Conservation (phyloP, 441 rosid species). For the Breynia disticha region DNA sequence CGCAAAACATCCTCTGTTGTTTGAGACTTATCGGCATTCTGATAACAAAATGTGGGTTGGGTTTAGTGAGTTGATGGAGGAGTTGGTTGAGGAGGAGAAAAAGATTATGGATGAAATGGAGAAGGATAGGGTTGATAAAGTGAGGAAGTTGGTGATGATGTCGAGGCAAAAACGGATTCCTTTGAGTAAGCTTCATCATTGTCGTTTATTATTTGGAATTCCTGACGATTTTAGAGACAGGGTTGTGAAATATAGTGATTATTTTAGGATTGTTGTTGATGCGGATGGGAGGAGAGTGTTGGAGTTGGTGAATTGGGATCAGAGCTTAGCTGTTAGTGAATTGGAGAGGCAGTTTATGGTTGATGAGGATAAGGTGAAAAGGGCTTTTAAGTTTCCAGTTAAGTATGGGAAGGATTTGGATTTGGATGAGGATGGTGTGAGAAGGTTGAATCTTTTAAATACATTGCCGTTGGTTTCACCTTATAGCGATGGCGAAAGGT, state of each 20-base stretch:
- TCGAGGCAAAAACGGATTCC: constrained; percentile 53
- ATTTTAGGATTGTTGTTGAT: constrained; percentile 42
- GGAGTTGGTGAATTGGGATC: constrained; percentile 69
- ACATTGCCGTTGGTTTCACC: constrained; percentile 76
- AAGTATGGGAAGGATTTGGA: constrained; percentile 63
- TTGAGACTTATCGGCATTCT: constrained; percentile 46
- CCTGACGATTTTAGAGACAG: constrained; percentile 83
- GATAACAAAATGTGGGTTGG: constrained; percentile 61
- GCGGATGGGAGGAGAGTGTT: constrained; percentile 52
- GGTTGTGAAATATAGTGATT: constrained; percentile 51
- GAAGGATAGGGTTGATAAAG: constrained; percentile 45
- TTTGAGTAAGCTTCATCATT: constrained; percentile 61
- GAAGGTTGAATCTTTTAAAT: constrained; percentile 46
- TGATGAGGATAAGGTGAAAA: constrained; percentile 54
- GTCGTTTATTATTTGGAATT: constrained; percentile 57
- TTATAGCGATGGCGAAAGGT: constrained; percentile 50
- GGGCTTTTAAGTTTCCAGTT: constrained; percentile 56
- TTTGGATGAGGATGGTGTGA: constrained; percentile 36
- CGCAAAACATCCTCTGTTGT: constrained; percentile 44
- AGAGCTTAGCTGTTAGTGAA: constrained; percentile 48
- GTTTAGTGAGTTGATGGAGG: constrained; percentile 38
- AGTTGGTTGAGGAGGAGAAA: constrained; percentile 46
- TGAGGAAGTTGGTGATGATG: constrained; percentile 69
- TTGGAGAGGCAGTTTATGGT: constrained; percentile 52
- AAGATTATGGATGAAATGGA: constrained; percentile 47